Conservation (phyloP, 2,329 filamentous ascomycete genomes). For the Paracoccidioides lutzii region DNA sequence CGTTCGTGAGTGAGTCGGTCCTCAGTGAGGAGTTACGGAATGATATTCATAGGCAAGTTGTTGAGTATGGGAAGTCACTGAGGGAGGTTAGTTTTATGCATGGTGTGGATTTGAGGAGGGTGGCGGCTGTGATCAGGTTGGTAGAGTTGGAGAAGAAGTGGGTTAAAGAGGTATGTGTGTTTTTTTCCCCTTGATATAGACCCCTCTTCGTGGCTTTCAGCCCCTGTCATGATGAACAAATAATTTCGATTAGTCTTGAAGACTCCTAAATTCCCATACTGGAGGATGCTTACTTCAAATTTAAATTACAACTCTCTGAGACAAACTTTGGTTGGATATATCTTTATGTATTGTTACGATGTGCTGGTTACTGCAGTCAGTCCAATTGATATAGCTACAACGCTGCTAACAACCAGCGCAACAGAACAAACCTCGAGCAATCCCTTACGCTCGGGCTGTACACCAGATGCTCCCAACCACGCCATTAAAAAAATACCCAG, state of each 20-base stretch:
- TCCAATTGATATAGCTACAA: slow-evolving; percentile 2
- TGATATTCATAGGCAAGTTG: slow-evolving; percentile 58
- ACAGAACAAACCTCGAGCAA: slow-evolving; percentile 64
- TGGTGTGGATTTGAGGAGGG: slow-evolving; percentile 67
- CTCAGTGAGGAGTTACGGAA: slow-evolving; percentile 61
- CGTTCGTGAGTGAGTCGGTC: slow-evolving; percentile 59
- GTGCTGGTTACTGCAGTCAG: neutral
- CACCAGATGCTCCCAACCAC: slow-evolving; percentile 67
- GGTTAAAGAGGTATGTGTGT: slow-evolving; percentile 55
- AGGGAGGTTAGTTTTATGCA: slow-evolving; percentile 65
- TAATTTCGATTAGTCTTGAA: slow-evolving; percentile 98
- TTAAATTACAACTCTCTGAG: slow-evolving; percentile 64
- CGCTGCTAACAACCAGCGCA: slow-evolving; percentile 14
- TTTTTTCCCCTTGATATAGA: slow-evolving; percentile 3
- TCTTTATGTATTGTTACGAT: slow-evolving; percentile 1
- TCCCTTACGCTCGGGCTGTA: slow-evolving; percentile 63
- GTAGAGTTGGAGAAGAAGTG: slow-evolving; percentile 76
- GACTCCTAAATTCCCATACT: slow-evolving; percentile 45
- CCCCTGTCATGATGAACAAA: slow-evolving; percentile 52
- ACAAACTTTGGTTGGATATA: slow-evolving; percentile 9
- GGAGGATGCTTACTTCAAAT: slow-evolving; percentile 48
- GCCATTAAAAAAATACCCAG: slow-evolving; percentile 27
- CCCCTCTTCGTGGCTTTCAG: slow-evolving; percentile 1
- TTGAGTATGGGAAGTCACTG: slow-evolving; percentile 52
- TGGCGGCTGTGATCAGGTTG: slow-evolving; percentile 72